Evolutionary conservation across 805 yeast genomes (phyloP).

Genomic region (Wickerhamomyces rabaulensis): DNA sequence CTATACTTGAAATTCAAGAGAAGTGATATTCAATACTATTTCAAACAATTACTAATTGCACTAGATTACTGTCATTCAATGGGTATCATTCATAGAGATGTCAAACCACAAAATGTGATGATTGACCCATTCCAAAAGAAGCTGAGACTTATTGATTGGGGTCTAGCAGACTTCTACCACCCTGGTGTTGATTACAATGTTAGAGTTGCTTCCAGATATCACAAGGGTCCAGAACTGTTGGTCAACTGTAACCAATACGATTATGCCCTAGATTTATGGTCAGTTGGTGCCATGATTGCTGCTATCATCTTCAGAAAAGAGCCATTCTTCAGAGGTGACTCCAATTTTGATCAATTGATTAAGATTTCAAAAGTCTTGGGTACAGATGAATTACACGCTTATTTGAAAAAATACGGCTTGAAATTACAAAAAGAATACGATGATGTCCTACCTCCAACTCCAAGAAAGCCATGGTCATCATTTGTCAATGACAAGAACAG

Average conservation of each 20-base stretch:
- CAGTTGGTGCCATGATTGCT: conserved; percentile 89
- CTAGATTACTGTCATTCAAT: conserved; percentile 86
- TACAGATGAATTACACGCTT: conserved; percentile 68
- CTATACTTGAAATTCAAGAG: conserved; percentile 76
- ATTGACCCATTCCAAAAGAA: conserved; percentile 72
- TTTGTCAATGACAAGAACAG: conserved; percentile 69
- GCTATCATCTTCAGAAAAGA: conserved; percentile 87
- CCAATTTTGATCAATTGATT: conserved; percentile 86
- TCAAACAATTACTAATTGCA: conserved; percentile 76
- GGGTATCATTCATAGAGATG: conserved; percentile 96
- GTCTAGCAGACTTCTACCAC: conserved; percentile 91
- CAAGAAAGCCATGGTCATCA: conserved; percentile 81
- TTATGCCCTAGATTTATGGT: conserved; percentile 90
- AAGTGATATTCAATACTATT: conserved; percentile 74
- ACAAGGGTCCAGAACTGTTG: conserved; percentile 88
- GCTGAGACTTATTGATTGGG: conserved; percentile 90
- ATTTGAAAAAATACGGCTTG: conserved; percentile 67
- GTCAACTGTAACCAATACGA: conserved; percentile 86
- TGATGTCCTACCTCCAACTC: conserved; percentile 63
- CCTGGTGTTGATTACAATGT: conserved; percentile 87
- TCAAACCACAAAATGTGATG: conserved; percentile 94
- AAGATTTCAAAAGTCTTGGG: conserved; percentile 87
- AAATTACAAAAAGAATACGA: conserved; percentile 71
- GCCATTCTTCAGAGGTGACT: conserved; percentile 88
- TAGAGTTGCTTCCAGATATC: conserved; percentile 88